Evolutionary conservation across 2,329 filamentous ascomycete genomes (phyloP).

Genomic region (Xylaria sp.): DNA sequence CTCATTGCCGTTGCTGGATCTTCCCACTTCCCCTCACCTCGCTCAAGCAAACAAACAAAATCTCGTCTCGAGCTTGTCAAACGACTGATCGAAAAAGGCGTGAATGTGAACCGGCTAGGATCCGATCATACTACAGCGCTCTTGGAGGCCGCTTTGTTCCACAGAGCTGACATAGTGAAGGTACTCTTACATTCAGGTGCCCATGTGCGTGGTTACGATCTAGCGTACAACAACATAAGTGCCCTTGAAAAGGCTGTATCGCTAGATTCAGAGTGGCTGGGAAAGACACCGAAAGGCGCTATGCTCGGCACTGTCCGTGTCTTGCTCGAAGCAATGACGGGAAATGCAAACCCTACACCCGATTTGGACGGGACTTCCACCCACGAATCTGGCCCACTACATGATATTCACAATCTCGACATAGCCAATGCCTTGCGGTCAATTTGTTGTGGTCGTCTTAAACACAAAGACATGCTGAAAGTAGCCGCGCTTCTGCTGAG

Average conservation of each 20-base stretch:
- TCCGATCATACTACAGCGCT: conserved; percentile 9
- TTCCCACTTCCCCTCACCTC: conserved; percentile 18
- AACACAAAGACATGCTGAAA: conserved; percentile 27
- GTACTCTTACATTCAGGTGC: conserved; percentile 26
- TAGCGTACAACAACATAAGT: not conserved
- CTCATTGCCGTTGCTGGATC: conserved; percentile 26
- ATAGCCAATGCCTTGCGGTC: conserved; percentile 19
- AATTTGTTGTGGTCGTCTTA: not conserved
- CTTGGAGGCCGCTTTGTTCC: conserved; percentile 22
- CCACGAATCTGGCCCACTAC: too few relatives aligned
- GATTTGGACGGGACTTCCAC: not conserved
- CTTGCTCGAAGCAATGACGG: conserved; percentile 25
- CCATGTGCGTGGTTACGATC: not conserved
- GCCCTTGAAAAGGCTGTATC: conserved; percentile 16
- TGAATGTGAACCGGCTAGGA: conserved; percentile 22
- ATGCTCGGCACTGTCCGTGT: conserved; percentile 25
- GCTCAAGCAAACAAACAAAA: conserved; percentile 15
- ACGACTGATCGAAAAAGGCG: conserved; percentile 25
- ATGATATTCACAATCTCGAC: not conserved
- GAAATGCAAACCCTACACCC: not conserved
- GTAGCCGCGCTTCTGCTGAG: conserved; percentile 24
- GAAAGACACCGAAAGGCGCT: conserved; percentile 1
- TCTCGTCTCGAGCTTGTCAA: conserved; percentile 26
- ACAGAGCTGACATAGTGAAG: conserved; percentile 27
- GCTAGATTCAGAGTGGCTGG: not conserved